Evolutionary conservation across 257 asterid genomes (phyloP).

Genomic region (Ballota nigra): DNA sequence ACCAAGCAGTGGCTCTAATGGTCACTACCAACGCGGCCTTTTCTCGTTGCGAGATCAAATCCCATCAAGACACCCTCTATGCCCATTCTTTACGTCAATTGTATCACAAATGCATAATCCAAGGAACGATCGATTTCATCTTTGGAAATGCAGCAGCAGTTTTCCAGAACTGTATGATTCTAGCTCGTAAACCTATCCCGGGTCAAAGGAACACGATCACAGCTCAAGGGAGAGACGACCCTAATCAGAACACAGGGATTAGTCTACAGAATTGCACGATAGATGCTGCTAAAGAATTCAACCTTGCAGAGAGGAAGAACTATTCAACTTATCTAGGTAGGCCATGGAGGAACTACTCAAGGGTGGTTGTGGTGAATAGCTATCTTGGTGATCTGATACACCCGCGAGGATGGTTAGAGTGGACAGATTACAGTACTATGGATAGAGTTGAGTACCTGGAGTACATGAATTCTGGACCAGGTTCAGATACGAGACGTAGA

Average conservation of each 20-base stretch:
- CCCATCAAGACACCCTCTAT: conserved; percentile 68
- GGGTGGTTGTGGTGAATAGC: conserved; percentile 50
- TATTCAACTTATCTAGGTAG: conserved; percentile 58
- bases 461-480: conserved; percentile 63
- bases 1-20: conserved; percentile 74
- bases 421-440: conserved; percentile 46
- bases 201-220: conserved; percentile 77
- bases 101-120: conserved; percentile 51
- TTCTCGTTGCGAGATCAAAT: conserved; percentile 49
- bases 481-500: conserved; percentile 45
- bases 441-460: conserved; percentile 64
- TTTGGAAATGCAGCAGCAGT: conserved; percentile 86
- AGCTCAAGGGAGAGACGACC: conserved; percentile 72
- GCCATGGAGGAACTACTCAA: conserved; percentile 78
- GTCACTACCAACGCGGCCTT: conserved; percentile 67
- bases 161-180: conserved; percentile 55
- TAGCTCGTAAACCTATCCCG: conserved; percentile 46
- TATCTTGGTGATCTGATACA: conserved; percentile 58
- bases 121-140: conserved; percentile 67
- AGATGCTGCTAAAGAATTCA: conserved; percentile 45
- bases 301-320: conserved; percentile 25
- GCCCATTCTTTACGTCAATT: conserved; percentile 66
- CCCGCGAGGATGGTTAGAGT: conserved; percentile 60
- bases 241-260: conserved; percentile 66
- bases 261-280: conserved; percentile 54